These are phyloP conservation scores for Melampsora allii-populina DNA, from an alignment of 1,284 basidiomycete genomes.

Conservation along the genomic window DNA sequence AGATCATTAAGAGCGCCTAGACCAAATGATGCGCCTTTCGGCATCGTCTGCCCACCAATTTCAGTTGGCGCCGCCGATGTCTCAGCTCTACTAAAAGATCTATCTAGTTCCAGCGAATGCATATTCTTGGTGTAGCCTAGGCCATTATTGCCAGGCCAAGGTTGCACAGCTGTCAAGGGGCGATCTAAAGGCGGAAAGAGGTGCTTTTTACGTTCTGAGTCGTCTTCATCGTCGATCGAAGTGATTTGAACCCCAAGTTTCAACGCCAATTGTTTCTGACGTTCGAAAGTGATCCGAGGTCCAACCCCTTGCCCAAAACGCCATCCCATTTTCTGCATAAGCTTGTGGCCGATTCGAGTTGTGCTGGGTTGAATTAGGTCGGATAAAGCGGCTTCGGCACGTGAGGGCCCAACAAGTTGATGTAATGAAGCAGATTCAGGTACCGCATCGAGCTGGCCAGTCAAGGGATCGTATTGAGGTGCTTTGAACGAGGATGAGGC, in stretches of 20 bases:
- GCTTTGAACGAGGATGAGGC: slow-evolving; percentile 14
- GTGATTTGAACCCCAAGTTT: slow-evolving; percentile 46
- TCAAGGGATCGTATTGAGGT: slow-evolving; percentile 42
- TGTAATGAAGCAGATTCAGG: slow-evolving; percentile 60
- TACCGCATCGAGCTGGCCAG: slow-evolving; percentile 61
- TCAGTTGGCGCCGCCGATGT: background rate
- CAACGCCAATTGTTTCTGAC: slow-evolving; percentile 63
- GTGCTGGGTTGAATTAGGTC: slow-evolving; percentile 49
- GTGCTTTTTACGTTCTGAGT: slow-evolving; percentile 77
- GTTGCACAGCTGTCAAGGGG: slow-evolving; percentile 61
- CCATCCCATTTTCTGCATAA: slow-evolving; percentile 96
- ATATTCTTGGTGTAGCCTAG: slow-evolving; percentile 62
- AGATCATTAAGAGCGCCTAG: slow-evolving; percentile 36
- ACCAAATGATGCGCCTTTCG: slow-evolving; percentile 41
- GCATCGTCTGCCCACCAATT: slow-evolving; percentile 20
- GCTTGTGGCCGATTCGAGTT: slow-evolving; percentile 61
- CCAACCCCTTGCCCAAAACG: slow-evolving; percentile 86
- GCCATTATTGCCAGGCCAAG: slow-evolving; percentile 73
- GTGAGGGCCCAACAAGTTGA: slow-evolving; percentile 35
- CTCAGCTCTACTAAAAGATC: background rate
- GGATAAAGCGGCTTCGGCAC: slow-evolving; percentile 48
- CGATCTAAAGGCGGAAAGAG: slow-evolving; percentile 79
- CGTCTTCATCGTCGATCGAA: slow-evolving; percentile 53
- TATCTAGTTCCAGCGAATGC: background rate
- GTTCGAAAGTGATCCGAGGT: slow-evolving; percentile 74